Evolutionary conservation across 2,329 filamentous ascomycete species (phyloP).

Genomic region (Penicillium sp.): DNA sequence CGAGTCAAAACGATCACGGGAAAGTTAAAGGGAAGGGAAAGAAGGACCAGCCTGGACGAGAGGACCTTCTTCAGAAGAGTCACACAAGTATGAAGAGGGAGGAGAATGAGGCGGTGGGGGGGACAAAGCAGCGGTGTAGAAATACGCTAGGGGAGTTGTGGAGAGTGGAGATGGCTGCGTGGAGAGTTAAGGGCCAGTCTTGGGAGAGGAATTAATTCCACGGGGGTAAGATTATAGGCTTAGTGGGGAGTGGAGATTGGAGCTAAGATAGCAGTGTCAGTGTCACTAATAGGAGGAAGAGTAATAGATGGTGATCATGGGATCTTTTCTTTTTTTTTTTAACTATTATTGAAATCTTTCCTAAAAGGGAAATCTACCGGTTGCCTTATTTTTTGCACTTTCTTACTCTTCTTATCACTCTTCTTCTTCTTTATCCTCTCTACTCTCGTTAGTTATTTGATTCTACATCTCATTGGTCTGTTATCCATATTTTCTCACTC

Average conservation of each 20-base stretch:
- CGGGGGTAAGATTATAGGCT: too few species aligned
- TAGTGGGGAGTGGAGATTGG: too few species aligned
- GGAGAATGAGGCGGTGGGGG: conserved; percentile 39
- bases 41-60: conserved; percentile 33
- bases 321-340: background rate
- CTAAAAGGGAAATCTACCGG: background rate
- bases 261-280: too few species aligned
- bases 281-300: too few species aligned
- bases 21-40: conserved; percentile 27
- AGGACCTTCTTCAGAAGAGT: conserved; percentile 28
- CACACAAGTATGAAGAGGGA: conserved; percentile 25
- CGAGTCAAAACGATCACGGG: conserved; percentile 31
- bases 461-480: too few species aligned
- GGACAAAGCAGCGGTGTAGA: conserved; percentile 44
- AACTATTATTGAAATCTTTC: conserved; percentile 4
- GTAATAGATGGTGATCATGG: background rate
- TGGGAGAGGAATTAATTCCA: conserved; percentile 2
- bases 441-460: too few species aligned
- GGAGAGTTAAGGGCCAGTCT: background rate
- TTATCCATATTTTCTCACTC: too few species aligned
- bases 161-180: conserved; percentile 24
- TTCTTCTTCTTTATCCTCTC: background rate
- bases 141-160: conserved; percentile 39
- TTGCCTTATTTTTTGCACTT: background rate
- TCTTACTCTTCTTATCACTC: background rate